These are phyloP conservation scores for Novymonas esmeraldas DNA, from an alignment of 208 protist species.

Conservation along the genomic window DNA sequence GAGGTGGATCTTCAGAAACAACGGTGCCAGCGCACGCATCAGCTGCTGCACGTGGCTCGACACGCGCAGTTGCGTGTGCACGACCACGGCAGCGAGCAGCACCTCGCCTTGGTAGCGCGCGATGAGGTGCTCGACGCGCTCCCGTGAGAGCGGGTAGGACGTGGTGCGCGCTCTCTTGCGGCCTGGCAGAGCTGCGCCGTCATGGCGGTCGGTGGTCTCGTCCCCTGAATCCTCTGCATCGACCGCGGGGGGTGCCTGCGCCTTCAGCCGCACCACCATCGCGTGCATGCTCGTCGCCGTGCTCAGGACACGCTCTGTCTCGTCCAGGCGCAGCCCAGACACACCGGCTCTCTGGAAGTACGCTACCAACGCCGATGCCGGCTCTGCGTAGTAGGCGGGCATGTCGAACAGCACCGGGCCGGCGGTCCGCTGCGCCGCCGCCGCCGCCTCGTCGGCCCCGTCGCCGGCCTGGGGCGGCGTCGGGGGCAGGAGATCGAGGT, in stretches of 20 bases:
- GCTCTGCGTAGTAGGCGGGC: conserved; percentile 73
- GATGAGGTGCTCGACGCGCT: conserved; percentile 45
- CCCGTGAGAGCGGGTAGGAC: conserved; percentile 28
- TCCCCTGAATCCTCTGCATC: neutral
- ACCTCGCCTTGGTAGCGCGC: conserved; percentile 73
- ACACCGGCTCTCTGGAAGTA: conserved; percentile 54
- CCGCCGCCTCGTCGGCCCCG: conserved; percentile 8
- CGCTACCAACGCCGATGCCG: conserved; percentile 42
- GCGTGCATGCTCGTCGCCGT: conserved; percentile 49
- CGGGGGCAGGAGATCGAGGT: conserved; percentile 31
- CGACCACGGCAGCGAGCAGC: conserved; percentile 68
- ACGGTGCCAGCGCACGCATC: conserved; percentile 64
- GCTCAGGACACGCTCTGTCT: conserved; percentile 55
- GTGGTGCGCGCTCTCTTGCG: neutral
- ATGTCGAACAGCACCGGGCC: conserved; percentile 42
- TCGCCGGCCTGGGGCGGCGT: conserved; percentile 7
- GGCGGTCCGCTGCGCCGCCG: conserved; percentile 1
- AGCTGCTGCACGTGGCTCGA: conserved; percentile 70
- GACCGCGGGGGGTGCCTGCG: conserved; percentile 31
- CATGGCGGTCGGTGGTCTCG: neutral
- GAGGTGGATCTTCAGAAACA: conserved; percentile 39
- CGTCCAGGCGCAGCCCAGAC: conserved; percentile 33
- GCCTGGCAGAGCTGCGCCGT: neutral
- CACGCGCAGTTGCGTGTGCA: conserved; percentile 73
- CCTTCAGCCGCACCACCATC: conserved; percentile 75